These are phyloP conservation scores for Suillus clintonianus DNA, from an alignment of 768 basidiomycete genomes.

Conservation along the genomic window DNA sequence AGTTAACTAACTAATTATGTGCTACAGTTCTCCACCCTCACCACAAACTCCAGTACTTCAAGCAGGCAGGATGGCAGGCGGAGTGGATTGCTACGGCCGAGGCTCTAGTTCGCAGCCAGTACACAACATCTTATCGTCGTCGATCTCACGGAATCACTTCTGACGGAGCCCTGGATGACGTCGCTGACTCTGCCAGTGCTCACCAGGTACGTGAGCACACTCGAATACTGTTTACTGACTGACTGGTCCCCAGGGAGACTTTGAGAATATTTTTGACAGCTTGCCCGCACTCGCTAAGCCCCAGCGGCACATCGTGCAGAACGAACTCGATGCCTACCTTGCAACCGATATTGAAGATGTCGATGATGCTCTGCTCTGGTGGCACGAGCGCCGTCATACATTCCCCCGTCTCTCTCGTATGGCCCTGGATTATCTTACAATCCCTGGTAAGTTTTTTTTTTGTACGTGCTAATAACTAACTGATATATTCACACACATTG, in stretches of 20 bases:
- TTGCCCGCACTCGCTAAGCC: conserved; percentile 1
- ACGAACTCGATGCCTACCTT: conserved; percentile 9
- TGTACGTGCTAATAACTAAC: neutral
- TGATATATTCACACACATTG: neutral
- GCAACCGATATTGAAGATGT: conserved; percentile 6
- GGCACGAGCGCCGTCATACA: conserved; percentile 12
- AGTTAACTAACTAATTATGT: neutral
- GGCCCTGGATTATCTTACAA: conserved; percentile 27
- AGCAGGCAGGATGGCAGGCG: conserved; percentile 22
- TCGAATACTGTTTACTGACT: conserved; percentile 2
- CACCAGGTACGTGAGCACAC: conserved; percentile 2
- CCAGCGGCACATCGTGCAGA: no score
- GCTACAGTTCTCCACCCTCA: conserved; percentile 31
- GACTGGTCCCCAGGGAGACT: neutral
- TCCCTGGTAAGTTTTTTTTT: conserved; percentile 27
- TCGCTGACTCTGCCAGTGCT: neutral
- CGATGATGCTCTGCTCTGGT: conserved; percentile 18
- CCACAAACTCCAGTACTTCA: conserved; percentile 33
- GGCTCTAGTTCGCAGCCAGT: conserved; percentile 18
- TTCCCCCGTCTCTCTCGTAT: conserved; percentile 29
- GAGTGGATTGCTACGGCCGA: conserved; percentile 28
- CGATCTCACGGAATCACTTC: neutral
- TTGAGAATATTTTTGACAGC: conserved; percentile 1
- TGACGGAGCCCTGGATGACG: neutral
- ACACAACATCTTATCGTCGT: conserved; percentile 12